Base-by-base conservation (phyloP, 108 stramenopile genomes). In the Fragilaria crotonensis region DNA sequence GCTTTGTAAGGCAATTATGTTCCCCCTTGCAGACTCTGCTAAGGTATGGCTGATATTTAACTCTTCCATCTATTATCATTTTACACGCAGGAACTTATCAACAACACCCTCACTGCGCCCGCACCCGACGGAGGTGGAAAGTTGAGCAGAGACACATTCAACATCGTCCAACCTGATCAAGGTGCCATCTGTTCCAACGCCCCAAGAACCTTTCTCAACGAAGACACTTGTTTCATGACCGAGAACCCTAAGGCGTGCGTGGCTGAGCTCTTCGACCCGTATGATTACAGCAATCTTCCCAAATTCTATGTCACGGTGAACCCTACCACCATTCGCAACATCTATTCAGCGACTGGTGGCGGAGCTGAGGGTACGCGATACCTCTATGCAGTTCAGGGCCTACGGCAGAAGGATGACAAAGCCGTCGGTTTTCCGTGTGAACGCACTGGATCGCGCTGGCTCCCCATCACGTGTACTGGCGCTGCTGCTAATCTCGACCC, bases 361-460 rank as follows among this genome's bases (percentile, higher is more conserved):
- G 7, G 19, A 5, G 5, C 21, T 20, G 33, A 33, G 18, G 57
- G 21, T 19, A 28, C 57, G n/a, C 33, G 57, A 3, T 72, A 70
- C 25, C 62, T 80, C 17, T 80, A 76, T 33, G 71, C 75, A 17
- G 72, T 80, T 33, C n/a, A 56, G 9, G 75, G 79, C 23, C 60
- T 78, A 41, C 33, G 33, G 19, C 18, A 5, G 26, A 22, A 22
- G 20, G 17, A 28, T 45, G 45, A 45, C 5, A 21, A 21, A 20
- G 30, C 45, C 23, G 45, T 25, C 48, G 22, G 32, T 26, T 5
- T 26, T 5, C 21, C 22, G 7, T n/a, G n/a, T n/a, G n/a, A n/a
- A n/a, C n/a, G n/a, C n/a, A 44, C 58, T 5, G n/a, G 22, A n/a
- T 59, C 58, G 22, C 58, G 58, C 3, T 59, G 58, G 58, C n/a